phyloP scores from a whole-genome alignment of 2,329 filamentous ascomycete genomes.

The Chalara sp. region DNA sequence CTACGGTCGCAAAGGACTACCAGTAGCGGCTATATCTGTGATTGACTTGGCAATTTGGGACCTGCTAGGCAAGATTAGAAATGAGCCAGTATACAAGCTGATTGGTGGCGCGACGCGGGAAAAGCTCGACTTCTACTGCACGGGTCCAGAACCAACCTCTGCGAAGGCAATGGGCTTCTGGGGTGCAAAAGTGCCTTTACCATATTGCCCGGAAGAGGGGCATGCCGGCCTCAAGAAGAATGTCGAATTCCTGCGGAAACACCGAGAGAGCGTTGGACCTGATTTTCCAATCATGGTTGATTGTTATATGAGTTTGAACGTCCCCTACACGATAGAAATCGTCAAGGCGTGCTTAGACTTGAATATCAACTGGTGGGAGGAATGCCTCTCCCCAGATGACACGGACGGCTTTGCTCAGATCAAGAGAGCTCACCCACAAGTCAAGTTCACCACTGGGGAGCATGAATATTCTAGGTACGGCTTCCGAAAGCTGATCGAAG shows the following conservation, averaged over 20 bases:
- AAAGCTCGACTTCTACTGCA: conserved; percentile 88
- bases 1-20: conserved; percentile 88
- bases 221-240: conserved; percentile 79
- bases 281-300: conserved; percentile 93
- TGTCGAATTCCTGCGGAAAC: conserved; percentile 78
- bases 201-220: conserved; percentile 85
- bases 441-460: conserved; percentile 94
- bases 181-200: conserved; percentile 83
- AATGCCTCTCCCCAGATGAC: conserved; percentile 86
- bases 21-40: conserved; percentile 86
- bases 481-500: conserved; percentile 90
- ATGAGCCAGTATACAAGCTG: conserved; percentile 90
- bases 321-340: conserved; percentile 86
- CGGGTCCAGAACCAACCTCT: conserved; percentile 73
- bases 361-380: conserved; percentile 96
- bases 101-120: conserved; percentile 87
- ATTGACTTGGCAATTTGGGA: conserved; percentile 94
- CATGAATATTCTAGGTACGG: conserved; percentile 93
- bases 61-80: conserved; percentile 80
- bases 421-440: conserved; percentile 81
- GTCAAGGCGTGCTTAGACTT: conserved; percentile 77
- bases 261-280: conserved; percentile 77
- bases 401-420: conserved; percentile 84
- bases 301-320: conserved; percentile 95
- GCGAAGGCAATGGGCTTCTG: conserved; percentile 85